Base-by-base conservation (phyloP, 2,329 filamentous ascomycete genomes). In the Aspergillus sp. region DNA sequence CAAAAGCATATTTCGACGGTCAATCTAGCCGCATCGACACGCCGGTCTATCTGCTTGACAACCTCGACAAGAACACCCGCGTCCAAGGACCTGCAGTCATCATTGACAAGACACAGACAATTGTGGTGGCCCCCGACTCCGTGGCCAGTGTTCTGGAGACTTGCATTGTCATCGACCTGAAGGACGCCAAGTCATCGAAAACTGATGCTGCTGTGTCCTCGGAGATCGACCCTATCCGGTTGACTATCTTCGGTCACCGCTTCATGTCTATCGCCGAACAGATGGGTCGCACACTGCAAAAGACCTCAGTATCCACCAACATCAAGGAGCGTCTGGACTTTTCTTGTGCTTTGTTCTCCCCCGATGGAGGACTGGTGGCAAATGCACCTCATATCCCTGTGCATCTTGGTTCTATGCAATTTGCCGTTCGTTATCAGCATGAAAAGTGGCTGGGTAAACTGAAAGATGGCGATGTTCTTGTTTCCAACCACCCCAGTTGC, bases 221-320 rank as follows among this genome's bases (percentile, higher is more conserved):
- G 3, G 57, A 54, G 7, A 40, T 40, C n/a, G 84, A 90, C 58
- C 86, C 86, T 0, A 85, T 90, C 51, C 77, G 86, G 69, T 76
- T 90, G 2, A 85, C 80, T 56, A 85, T 90, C 45, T 90, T 90
- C 51, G 84, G 83, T 1, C 85, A 91, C 61, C 77, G 86, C 6
- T 90, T 90, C 66, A 90, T 90, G 85, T 82, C 83, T 8, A 89
- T 90, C 53, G 86, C 86, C 2, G 86, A 90, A 65, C 86, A 90
- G 59, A 90, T 90, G 86, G 86, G 86, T 1, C 72, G 84, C 37
- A 83, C 85, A 7, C 67, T 90, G n/a, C 86, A 90, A 56, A 90
- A 89, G 70, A 90, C 86, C 0, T 47, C 45, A 57, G 85, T 88
- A 40, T 86, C 80, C 54, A 88, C 83, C 1, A 90, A 89, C 55